These are phyloP conservation scores for Lanmaoa rubissima DNA, from an alignment of 768 basidiomycete species.

Conservation along the genomic window DNA sequence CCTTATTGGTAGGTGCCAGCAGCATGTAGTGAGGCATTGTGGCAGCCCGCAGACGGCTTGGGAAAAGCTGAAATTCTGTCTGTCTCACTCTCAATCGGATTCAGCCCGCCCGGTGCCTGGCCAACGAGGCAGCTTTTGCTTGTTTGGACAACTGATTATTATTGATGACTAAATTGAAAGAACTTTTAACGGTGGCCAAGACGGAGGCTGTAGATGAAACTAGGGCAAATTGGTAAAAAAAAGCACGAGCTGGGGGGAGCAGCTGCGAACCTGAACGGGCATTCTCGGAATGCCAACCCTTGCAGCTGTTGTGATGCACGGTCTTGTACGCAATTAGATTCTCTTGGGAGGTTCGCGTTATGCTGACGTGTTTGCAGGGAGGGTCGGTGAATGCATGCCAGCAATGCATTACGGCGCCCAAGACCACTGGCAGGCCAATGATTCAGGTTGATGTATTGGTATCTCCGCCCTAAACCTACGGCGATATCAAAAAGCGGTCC, in stretches of 20 bases:
- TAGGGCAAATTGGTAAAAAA: slow-evolving; percentile 10
- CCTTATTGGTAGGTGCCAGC: slow-evolving; percentile 21
- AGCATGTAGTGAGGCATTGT: slow-evolving; percentile 21
- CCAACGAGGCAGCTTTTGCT: slow-evolving; percentile 12
- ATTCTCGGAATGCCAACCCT: slow-evolving; percentile 27
- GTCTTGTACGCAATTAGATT: slow-evolving; percentile 30
- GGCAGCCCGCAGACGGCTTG: slow-evolving; percentile 13
- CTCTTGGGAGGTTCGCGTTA: slow-evolving; percentile 18
- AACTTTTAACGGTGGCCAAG: slow-evolving; percentile 6
- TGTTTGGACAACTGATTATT: slow-evolving; percentile 10
- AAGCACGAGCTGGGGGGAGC: slow-evolving; percentile 3
- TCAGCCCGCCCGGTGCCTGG: slow-evolving; percentile 11
- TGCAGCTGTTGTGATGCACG: slow-evolving; percentile 15
- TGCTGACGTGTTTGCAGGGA: slow-evolving; percentile 30
- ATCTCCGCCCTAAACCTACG: slow-evolving; percentile 24
- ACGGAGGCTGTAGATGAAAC: slow-evolving; percentile 16
- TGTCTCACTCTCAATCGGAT: slow-evolving; percentile 7
- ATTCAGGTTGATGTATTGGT: slow-evolving; percentile 1
- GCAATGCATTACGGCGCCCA: slow-evolving; percentile 29
- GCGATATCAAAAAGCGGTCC: slow-evolving; percentile 1
- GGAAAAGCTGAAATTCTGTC: slow-evolving; percentile 5
- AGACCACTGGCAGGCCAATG: background rate
- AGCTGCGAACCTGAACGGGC: slow-evolving; percentile 25
- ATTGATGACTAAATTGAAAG: slow-evolving; percentile 17
- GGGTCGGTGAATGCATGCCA: slow-evolving; percentile 28